These are phyloP conservation scores for Fusarium falciforme DNA, from an alignment of 2,329 filamentous ascomycete species.

Conservation along the genomic window DNA sequence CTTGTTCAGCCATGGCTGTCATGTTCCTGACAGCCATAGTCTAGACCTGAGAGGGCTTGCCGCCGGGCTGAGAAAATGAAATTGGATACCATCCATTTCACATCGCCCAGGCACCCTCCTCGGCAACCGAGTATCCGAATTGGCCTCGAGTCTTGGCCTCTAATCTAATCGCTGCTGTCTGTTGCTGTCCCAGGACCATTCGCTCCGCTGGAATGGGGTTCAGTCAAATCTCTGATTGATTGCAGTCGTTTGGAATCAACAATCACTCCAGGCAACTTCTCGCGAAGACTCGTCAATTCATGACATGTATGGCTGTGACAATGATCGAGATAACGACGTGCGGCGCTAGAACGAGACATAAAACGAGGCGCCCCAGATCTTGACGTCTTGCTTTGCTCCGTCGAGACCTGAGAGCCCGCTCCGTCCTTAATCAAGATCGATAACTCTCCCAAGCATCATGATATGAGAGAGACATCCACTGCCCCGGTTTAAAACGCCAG, in stretches of 20 bases:
- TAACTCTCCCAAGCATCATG: background rate
- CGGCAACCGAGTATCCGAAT: constrained; percentile 30
- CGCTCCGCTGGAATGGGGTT: constrained; percentile 5
- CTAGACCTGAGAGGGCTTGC: constrained; percentile 25
- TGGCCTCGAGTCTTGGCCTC: constrained; percentile 27
- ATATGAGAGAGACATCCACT: background rate
- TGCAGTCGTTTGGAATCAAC: background rate
- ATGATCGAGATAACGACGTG: constrained; percentile 9
- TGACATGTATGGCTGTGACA: background rate
- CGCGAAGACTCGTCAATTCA: background rate
- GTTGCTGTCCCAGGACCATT: background rate
- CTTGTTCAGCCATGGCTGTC: constrained; percentile 1
- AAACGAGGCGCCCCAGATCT: constrained; percentile 11
- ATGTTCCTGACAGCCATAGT: constrained; percentile 13
- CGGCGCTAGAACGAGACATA: constrained; percentile 26
- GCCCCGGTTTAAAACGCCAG: background rate
- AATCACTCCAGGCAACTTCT: background rate
- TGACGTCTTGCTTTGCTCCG: constrained; percentile 15
- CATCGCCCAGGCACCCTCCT: constrained; percentile 11
- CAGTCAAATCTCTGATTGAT: background rate
- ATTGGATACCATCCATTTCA: constrained; percentile 30
- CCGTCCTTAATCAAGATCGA: constrained; percentile 15
- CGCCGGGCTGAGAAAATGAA: constrained; percentile 31
- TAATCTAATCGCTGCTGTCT: background rate
- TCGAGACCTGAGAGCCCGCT: constrained; percentile 24